A percentile compares a stretch with the other conserved stretches of the same genome.
phyloP scores from a whole-genome alignment of 2,329 filamentous ascomycete species.

The Emmonsiellopsis sp. region DNA sequence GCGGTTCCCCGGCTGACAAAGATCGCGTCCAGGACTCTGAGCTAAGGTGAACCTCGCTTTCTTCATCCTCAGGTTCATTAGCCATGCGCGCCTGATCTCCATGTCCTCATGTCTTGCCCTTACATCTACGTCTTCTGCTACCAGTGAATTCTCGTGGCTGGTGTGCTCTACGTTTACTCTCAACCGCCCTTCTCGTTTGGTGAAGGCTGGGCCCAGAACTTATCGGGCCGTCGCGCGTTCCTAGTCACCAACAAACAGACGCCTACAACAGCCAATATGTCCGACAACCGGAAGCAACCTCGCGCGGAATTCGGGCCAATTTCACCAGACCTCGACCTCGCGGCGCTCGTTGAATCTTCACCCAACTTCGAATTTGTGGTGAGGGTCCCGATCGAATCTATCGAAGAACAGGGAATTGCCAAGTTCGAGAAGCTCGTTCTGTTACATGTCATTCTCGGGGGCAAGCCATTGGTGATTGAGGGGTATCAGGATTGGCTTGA shows the following conservation, averaged over 20 bases:
- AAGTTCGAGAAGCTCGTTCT: conserved; percentile 79
- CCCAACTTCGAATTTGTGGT: conserved; percentile 82
- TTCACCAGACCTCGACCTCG: conserved; percentile 72
- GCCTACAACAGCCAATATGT: conserved; percentile 50
- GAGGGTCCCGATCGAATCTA: conserved; percentile 68
- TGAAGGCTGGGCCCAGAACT: too few species aligned
- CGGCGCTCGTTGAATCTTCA: conserved; percentile 63
- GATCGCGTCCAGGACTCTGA: too few species aligned
- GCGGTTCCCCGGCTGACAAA: too few species aligned
- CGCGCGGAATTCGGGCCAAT: conserved; percentile 89
- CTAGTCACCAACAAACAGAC: background rate
- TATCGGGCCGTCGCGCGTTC: background rate
- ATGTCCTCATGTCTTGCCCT: too few species aligned
- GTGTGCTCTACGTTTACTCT: too few species aligned
- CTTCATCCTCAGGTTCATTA: too few species aligned
- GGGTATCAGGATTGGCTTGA: conserved; percentile 73
- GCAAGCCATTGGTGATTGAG: conserved; percentile 83
- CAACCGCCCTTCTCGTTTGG: too few species aligned
- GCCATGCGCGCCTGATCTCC: too few species aligned
- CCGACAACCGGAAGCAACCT: conserved; percentile 55
- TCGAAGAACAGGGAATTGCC: conserved; percentile 65
- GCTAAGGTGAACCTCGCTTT: too few species aligned
- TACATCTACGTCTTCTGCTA: too few species aligned
- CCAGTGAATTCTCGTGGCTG: too few species aligned
- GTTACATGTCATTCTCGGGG: conserved; percentile 72